phyloP scores from a whole-genome alignment of 1,139 yeast species.

The Torulaspora pretoriensis region DNA sequence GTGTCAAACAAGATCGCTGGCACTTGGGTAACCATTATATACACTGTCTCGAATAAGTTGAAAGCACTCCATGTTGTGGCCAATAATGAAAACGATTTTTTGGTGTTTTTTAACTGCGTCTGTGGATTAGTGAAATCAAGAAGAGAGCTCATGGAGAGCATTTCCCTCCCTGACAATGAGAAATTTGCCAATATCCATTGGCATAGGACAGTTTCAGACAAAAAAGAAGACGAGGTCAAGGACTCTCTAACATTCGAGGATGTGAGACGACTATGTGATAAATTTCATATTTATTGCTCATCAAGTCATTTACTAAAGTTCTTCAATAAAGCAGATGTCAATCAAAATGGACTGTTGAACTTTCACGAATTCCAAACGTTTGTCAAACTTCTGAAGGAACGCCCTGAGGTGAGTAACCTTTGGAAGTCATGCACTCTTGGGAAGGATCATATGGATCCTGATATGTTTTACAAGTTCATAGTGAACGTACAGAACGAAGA shows the following conservation, averaged over 20 bases:
- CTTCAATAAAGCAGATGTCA: conserved; percentile 50
- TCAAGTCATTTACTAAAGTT: conserved; percentile 38
- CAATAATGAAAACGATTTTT: conserved; percentile 56
- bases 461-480: conserved; percentile 48
- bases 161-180: conserved; percentile 49
- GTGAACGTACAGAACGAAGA: conserved; percentile 49
- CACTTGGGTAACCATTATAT: conserved; percentile 79
- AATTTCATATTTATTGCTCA: conserved; percentile 66
- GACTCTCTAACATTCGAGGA: conserved; percentile 61
- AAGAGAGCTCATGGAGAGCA: conserved; percentile 49
- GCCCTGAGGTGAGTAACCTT: conserved; percentile 48
- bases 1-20: conserved; percentile 61
- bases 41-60: conserved; percentile 46
- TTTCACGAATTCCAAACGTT: conserved; percentile 72
- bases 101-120: conserved; percentile 47
- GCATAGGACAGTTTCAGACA: conserved; percentile 45
- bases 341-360: conserved; percentile 46
- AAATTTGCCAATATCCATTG: conserved; percentile 54
- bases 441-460: conserved; percentile 32
- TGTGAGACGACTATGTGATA: conserved; percentile 57
- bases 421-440: conserved; percentile 35
- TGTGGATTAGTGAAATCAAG: conserved; percentile 46
- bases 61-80: conserved; percentile 77
- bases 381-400: conserved; percentile 49
- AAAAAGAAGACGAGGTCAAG: conserved; percentile 39